Percentiles rank a stretch among this genome's conserved stretches.
Conservation (phyloP, 2,329 filamentous ascomycete genomes). For the Metarhizium rileyi region DNA sequence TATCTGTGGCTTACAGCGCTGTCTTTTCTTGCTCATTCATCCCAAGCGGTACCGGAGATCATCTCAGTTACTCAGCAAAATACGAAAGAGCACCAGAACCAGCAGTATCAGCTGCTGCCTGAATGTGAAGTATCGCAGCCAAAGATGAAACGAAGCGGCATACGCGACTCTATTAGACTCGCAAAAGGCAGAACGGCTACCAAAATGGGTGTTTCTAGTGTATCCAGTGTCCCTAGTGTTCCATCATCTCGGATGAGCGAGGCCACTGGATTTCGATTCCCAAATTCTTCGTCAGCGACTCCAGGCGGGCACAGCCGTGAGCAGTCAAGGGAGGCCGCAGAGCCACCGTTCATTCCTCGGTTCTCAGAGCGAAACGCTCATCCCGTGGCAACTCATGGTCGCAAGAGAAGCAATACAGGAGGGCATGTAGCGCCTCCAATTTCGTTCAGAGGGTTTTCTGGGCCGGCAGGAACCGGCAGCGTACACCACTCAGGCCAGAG, state of each 20-base stretch:
- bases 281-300: constrained; percentile 29
- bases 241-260: constrained; percentile 28
- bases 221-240: constrained; percentile 31
- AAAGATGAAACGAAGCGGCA: constrained; percentile 44
- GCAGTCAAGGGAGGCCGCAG: constrained; percentile 50
- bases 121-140: constrained; percentile 40
- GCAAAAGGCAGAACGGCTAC: constrained; percentile 60
- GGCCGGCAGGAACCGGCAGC: constrained; percentile 29
- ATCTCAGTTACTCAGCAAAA: constrained; percentile 41
- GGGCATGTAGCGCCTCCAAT: constrained; percentile 60
- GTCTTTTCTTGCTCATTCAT: constrained; percentile 88
- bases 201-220: constrained; percentile 42
- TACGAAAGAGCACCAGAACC: constrained; percentile 21
- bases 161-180: constrained; percentile 82
- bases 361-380: constrained; percentile 49
- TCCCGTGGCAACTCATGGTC: constrained; percentile 47
- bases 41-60: constrained; percentile 69
- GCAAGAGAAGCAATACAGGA: constrained; percentile 85
- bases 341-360: constrained; percentile 62
- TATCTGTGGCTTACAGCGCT: constrained; percentile 91
- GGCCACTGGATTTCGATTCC: constrained; percentile 24
- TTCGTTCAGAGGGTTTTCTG: constrained; percentile 72
- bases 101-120: constrained; percentile 20
- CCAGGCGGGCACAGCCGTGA: constrained; percentile 33
- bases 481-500: constrained; percentile 43